Conservation (phyloP, 345 rosid species). For the Durio zibethinus region DNA sequence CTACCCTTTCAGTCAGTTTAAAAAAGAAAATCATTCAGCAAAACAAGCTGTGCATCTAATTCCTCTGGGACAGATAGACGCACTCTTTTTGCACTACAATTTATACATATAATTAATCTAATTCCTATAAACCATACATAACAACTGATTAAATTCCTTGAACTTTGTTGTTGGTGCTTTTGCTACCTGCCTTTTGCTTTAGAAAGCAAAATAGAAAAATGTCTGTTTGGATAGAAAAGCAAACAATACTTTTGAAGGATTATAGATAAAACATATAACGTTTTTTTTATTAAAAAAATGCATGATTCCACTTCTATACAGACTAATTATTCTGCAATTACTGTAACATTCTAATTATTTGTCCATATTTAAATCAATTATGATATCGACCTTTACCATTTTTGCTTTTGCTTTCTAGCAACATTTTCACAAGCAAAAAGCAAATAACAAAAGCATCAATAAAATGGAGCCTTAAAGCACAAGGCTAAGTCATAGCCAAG, state of each 20-base stretch:
- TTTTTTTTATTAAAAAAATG: not conserved
- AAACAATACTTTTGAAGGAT: not conserved
- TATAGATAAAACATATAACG: not conserved
- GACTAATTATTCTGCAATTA: not conserved
- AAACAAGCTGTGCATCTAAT: not conserved
- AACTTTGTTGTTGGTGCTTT: not conserved
- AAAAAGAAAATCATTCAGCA: not conserved
- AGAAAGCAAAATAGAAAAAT: not conserved
- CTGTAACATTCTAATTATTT: not conserved
- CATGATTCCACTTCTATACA: not conserved
- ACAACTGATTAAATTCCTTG: not conserved
- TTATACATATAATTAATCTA: not conserved
- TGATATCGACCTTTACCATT: not conserved
- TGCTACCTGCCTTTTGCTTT: not conserved
- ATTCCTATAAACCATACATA: not conserved
- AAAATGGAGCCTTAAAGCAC: not conserved
- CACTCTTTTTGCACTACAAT: not conserved
- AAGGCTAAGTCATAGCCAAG: not conserved
- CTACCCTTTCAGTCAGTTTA: not conserved
- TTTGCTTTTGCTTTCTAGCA: not conserved
- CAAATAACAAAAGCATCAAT: conserved; percentile 2
- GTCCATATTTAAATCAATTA: not conserved
- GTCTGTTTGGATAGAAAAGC: not conserved
- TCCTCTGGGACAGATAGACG: not conserved
- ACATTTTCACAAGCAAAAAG: not conserved